A percentile compares a stretch with the other conserved stretches of the same genome.
Evolutionary conservation across 179 eudicot genomes (phyloP).

Genomic region (Gypsophila paniculata): DNA sequence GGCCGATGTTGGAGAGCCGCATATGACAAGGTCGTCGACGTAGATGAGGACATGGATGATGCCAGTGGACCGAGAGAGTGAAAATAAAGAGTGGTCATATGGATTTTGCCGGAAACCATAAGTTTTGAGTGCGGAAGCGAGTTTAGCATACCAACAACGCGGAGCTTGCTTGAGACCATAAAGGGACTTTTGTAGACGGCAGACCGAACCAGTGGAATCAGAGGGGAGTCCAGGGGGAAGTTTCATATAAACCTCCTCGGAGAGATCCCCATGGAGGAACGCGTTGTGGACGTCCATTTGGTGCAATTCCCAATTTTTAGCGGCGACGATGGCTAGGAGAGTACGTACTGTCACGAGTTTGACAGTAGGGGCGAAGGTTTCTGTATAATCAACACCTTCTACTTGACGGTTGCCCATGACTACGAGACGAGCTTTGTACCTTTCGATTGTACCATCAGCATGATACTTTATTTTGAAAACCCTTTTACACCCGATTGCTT

Average conservation of each 20-base stretch:
- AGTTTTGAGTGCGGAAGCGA: no score
- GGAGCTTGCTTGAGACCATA: neutral
- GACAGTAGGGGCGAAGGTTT: neutral
- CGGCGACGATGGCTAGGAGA: neutral
- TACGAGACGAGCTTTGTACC: neutral
- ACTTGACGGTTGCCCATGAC: neutral
- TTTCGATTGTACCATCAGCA: neutral
- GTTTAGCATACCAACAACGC: no score
- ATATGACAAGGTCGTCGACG: no score
- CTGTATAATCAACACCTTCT: neutral
- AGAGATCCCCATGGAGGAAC: neutral
- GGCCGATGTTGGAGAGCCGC: no score
- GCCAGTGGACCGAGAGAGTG: no score
- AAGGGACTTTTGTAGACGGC: neutral
- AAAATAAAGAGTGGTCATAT: no score
- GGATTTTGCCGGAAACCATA: no score
- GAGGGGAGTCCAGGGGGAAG: no score
- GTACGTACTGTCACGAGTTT: neutral
- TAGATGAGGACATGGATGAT: no score
- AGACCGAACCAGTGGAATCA: neutral
- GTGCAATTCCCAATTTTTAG: neutral
- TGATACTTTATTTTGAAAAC: constrained; percentile 7
- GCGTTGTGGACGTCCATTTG: neutral
- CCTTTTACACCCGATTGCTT: constrained; percentile 1
- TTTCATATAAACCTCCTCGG: neutral